Conservation (phyloP, 2,329 filamentous ascomycete species). For the Fusarium sp. region DNA sequence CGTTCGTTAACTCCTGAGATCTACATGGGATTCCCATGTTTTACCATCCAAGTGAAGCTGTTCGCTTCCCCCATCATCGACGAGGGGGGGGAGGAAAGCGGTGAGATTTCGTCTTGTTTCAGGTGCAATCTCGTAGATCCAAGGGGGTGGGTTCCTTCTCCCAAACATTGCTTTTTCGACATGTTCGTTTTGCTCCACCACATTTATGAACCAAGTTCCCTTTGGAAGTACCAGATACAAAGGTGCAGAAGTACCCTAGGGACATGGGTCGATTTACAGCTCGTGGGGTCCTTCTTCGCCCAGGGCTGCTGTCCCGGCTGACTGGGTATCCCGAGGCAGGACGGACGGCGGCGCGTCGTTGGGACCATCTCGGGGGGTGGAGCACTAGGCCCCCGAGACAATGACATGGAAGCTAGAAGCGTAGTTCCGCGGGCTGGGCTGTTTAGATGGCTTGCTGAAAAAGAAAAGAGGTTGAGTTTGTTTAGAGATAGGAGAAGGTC, state of each 20-base stretch:
- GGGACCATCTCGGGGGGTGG: conserved; percentile 4
- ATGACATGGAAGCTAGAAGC: not conserved
- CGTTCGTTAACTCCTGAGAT: not conserved
- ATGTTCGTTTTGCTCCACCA: not conserved
- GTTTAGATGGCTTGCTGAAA: not conserved
- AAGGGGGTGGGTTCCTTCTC: not conserved
- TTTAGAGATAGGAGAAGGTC: not conserved
- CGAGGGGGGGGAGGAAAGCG: not conserved
- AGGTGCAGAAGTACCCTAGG: not conserved
- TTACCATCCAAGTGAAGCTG: not conserved
- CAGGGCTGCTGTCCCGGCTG: conserved; percentile 19
- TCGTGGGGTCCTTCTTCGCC: conserved; percentile 2
- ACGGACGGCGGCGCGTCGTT: not conserved
- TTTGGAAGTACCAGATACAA: not conserved
- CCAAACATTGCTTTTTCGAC: not conserved
- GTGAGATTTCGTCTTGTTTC: conserved; percentile 22
- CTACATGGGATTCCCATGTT: conserved; percentile 1
- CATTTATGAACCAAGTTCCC: not conserved
- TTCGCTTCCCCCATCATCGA: not conserved
- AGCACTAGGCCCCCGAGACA: conserved; percentile 12
- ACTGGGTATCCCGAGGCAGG: conserved; percentile 12
- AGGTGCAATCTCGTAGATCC: conserved; percentile 21
- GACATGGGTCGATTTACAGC: not conserved
- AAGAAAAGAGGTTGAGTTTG: not conserved
- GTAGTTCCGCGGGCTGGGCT: not conserved